phyloP scores from a whole-genome alignment of 2,329 filamentous ascomycete genomes.

The Xylariaceae sp. region DNA sequence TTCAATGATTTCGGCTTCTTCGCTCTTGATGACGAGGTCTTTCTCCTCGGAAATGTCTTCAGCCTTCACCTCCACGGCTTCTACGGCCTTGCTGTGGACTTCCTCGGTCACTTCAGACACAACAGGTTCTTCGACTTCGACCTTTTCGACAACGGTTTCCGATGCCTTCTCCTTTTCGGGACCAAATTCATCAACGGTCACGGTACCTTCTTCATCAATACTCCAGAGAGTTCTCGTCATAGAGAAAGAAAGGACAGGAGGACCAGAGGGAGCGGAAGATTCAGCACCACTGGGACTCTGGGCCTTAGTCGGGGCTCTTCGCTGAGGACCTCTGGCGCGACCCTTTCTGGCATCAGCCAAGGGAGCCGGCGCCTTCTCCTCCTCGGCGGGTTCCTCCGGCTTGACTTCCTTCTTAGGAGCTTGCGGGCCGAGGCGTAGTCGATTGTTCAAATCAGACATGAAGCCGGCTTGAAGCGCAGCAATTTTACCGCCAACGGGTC shows the following conservation, averaged over 20 bases:
- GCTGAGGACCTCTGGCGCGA: conserved; percentile 78
- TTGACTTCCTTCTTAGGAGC: conserved; percentile 63
- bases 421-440: conserved; percentile 80
- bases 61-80: conserved; percentile 4
- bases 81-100: conserved; percentile 5
- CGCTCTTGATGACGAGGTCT: not conserved
- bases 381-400: conserved; percentile 39
- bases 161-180: conserved; percentile 8
- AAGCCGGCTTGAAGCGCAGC: conserved; percentile 87
- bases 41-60: conserved; percentile 10
- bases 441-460: conserved; percentile 87
- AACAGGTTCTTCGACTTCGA: not conserved
- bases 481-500: conserved; percentile 79
- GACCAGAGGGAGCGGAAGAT: conserved; percentile 31
- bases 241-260: conserved; percentile 43
- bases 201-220: conserved; percentile 46
- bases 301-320: conserved; percentile 56
- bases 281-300: conserved; percentile 34
- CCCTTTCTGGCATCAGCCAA: conserved; percentile 85
- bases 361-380: conserved; percentile 69
- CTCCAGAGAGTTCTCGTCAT: conserved; percentile 46
- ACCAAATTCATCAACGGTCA: conserved; percentile 35
- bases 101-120: conserved; percentile 4
- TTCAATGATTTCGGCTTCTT: not conserved
- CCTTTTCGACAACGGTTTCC: conserved; percentile 15